Conservation (phyloP, 208 protist species). For the Leishmania aethiopica region DNA sequence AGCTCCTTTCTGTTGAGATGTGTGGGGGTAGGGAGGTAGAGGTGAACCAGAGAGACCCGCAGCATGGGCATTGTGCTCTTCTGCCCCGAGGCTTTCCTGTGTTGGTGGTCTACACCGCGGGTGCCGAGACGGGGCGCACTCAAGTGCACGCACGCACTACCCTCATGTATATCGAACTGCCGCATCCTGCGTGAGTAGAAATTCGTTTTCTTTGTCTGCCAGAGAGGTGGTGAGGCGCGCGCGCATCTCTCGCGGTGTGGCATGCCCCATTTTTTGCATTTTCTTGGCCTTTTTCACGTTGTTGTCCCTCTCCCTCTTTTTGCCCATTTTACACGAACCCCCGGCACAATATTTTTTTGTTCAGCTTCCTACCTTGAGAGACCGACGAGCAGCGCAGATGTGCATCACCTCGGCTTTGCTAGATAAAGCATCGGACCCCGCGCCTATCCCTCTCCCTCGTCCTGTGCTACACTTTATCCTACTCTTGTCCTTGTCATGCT, state of each 20-base stretch:
- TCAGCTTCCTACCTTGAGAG: background rate
- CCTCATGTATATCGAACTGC: background rate
- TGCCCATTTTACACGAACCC: background rate
- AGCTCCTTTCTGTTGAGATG: background rate
- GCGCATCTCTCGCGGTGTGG: background rate
- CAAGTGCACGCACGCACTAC: background rate
- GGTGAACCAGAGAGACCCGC: background rate
- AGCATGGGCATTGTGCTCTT: background rate
- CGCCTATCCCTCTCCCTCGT: background rate
- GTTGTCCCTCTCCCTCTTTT: constrained; percentile 1
- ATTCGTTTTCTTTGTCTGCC: no score
- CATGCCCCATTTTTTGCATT: background rate
- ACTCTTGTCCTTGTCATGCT: background rate
- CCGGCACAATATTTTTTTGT: background rate
- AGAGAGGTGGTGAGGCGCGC: background rate
- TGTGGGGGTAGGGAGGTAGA: background rate
- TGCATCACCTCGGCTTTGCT: background rate
- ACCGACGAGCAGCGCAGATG: background rate
- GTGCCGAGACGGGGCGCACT: background rate
- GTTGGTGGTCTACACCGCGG: background rate
- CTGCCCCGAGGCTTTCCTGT: background rate
- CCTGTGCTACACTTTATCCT: background rate
- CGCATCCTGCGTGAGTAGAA: background rate
- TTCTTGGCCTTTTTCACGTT: background rate
- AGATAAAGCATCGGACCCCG: background rate